Base-by-base conservation (phyloP, 768 basidiomycete genomes). In the Amanita polypyramis region DNA sequence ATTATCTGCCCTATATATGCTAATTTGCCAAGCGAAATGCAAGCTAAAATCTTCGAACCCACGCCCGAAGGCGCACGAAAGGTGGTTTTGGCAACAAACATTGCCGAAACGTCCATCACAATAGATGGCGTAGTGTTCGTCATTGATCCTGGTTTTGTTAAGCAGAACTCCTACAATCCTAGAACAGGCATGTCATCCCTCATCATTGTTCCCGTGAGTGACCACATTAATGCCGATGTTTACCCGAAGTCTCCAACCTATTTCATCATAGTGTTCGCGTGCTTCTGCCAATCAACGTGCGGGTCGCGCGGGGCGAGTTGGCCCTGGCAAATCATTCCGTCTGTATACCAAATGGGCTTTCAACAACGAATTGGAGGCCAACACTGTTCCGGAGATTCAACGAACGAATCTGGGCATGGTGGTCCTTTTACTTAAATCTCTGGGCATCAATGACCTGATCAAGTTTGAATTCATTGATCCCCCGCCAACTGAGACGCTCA, bases 101-200 rank as follows among this genome's bases (percentile, higher is more conserved):
- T 99, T 54, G 96, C 96, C n/a, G 96, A 99, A 66, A 99, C 96
- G 3, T 94, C 91, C 5, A 99, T 99, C 62, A 99, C 96, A 6
- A 99, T 99, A 55, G 96, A 98, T 47, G 96, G 96, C 23, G 96
- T 99, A 5, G 95, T 98, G 2, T 99, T 96, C 62, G 96, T 99
- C 34, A 98, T 99, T 54, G 96, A 99, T 62, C 96, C 96, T 2
- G 96, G 96, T 10, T 97, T 98, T 58, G 95, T 98, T 56, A 99
- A 99, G 70, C 96, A 99, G 62, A 98, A 99, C 63, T 86, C 92
- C 34, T 99, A 96, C 62, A 99, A 99, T 65, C 96, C 96, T 2
- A 77, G 94, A 58, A 96, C 96, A 37, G 95, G 96, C 11, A 99
- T 99, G 96, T 93, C 91, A 8, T 95, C 93, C 0, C 72, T 99